Base-by-base conservation (phyloP, 2,329 filamentous ascomycete species). In the Alternaria ethzedia region DNA sequence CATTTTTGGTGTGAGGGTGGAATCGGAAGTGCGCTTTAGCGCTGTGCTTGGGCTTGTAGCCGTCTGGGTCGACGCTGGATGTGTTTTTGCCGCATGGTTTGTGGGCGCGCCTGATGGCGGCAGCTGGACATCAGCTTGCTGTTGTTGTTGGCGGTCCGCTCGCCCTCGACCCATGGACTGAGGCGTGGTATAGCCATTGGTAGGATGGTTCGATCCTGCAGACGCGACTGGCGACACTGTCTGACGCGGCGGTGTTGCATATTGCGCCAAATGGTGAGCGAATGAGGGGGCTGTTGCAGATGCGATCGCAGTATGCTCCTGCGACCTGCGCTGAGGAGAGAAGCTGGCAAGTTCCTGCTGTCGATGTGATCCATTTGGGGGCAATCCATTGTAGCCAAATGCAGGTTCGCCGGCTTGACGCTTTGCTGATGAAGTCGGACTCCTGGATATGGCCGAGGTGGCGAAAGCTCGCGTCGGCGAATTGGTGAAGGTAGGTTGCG, bases 401-500 rank as follows among this genome's bases (percentile, higher is more conserved):
- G 32, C 9, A n/a, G 32, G 32, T 9, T 15, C 15, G 8, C 32
- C 32, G 8, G 8, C 15, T 41, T 15, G 15, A 41, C 15, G 32
- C 32, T 41, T 41, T 17, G 36, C n/a, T 41, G n/a, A 8, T 41
- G 15, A 5, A 11, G 8, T 9, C 1, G 36, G 36, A 17, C 36
- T 17, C 10, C 2, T 41, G 5, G 36, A 17, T 41, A 2, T 17
- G n/a, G 36, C 5, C 15, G 3, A 41, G 15, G 36, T 2, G 2
- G 8, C 2, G n/a, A 41, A 2, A 17, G 2, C 0, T 41, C 6
- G 36, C 0, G 5, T 11, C 1, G 15, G 36, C 8, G 36, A 10
- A 0, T 17, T 41, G 15, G 1, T 2, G 36, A 17, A 17, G 15
- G 9, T 17, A 11, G 1, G 15, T 10, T 41, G 36, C 2, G n/a